Conservation (phyloP, 805 yeast species). For the Candida lessepsii region DNA sequence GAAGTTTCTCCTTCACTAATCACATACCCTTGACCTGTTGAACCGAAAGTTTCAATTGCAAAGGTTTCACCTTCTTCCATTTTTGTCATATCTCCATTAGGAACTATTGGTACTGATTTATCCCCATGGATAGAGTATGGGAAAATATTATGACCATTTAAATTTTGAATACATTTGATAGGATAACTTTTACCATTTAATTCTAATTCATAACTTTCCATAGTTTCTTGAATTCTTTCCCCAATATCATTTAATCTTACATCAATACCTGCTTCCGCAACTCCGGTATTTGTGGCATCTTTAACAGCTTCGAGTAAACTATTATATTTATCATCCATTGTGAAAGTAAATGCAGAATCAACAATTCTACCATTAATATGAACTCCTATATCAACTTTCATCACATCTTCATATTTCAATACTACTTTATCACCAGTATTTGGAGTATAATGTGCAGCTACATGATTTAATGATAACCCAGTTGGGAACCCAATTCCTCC, state of each 20-base stretch:
- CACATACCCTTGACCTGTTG: constrained; percentile 94
- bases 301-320: constrained; percentile 77
- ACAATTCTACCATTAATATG: constrained; percentile 93
- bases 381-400: constrained; percentile 96
- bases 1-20: constrained; percentile 87
- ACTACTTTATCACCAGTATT: constrained; percentile 89
- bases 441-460: constrained; percentile 98
- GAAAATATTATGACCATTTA: constrained; percentile 91
- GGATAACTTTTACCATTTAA: constrained; percentile 82
- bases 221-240: constrained; percentile 91
- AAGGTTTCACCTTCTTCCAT: constrained; percentile 99
- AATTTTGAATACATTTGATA: constrained; percentile 84
- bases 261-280: constrained; percentile 91
- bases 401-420: constrained; percentile 81
- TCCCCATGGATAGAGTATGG: constrained; percentile 89
- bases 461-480: constrained; percentile 89
- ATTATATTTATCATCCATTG: constrained; percentile 84
- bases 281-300: constrained; percentile 93
- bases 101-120: constrained; percentile 93
- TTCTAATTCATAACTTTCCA: constrained; percentile 96
- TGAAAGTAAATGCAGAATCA: constrained; percentile 91
- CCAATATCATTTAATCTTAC: constrained; percentile 94
- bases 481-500: constrained; percentile 98
- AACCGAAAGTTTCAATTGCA: constrained; percentile 97
- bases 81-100: constrained; percentile 89